A percentile compares a stretch with the other conserved stretches of the same genome.
These are phyloP conservation scores for Mallotus repandus DNA, from an alignment of 441 rosid genomes.

Conservation along the genomic window DNA sequence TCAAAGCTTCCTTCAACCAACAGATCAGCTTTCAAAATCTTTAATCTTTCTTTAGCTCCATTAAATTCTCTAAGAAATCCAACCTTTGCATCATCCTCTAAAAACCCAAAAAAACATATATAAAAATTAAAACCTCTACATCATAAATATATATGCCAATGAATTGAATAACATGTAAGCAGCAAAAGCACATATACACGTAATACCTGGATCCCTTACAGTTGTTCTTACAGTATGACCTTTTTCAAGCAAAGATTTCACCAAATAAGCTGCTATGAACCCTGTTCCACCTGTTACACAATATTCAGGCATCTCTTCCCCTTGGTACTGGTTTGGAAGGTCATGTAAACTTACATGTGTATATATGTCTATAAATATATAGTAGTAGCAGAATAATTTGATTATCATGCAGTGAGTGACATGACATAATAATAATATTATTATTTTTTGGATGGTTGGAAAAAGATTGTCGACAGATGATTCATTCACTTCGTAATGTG, in stretches of 20 bases:
- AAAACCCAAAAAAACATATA: neutral
- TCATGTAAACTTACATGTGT: neutral
- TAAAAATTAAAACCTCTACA: too few species aligned
- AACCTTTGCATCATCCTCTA: conserved; percentile 56
- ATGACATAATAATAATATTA: too few species aligned
- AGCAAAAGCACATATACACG: too few species aligned
- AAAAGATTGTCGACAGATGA: neutral
- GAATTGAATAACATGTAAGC: neutral
- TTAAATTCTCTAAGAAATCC: conserved; percentile 49
- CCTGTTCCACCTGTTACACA: conserved; percentile 89
- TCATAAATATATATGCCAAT: too few species aligned
- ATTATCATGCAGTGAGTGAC: neutral
- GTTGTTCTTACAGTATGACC: conserved; percentile 68
- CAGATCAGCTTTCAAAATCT: conserved; percentile 72
- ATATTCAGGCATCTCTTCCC: conserved; percentile 55
- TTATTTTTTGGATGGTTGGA: too few species aligned
- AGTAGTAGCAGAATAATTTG: neutral
- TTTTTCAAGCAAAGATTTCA: conserved; percentile 52
- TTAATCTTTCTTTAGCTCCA: conserved; percentile 76
- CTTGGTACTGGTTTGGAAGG: neutral
- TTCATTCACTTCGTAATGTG: conserved; percentile 4
- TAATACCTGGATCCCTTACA: conserved; percentile 65
- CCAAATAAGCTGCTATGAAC: conserved; percentile 64
- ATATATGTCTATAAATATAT: neutral
- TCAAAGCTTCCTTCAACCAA: conserved; percentile 71